Percentiles rank a stretch among this genome's conserved stretches.
phyloP scores from a whole-genome alignment of 2,329 filamentous ascomycete genomes.

The Nemania diffusa region DNA sequence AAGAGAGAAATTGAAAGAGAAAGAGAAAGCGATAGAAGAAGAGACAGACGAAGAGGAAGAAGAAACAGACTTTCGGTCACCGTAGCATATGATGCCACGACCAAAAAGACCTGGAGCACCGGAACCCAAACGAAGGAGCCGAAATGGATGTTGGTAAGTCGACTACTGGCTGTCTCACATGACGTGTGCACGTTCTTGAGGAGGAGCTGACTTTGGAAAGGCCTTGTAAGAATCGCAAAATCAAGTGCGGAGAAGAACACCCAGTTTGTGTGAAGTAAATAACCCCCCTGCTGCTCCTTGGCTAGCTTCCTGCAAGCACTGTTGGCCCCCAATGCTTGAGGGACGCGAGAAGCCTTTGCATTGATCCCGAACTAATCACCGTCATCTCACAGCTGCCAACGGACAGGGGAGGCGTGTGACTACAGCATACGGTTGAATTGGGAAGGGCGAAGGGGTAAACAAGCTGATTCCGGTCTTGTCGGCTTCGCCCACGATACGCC shows the following conservation, averaged over 20 bases:
- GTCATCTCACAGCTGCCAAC: constrained; percentile 67
- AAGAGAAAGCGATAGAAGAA: neutral
- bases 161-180: constrained; percentile 5
- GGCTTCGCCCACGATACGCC: constrained; percentile 45
- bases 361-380: constrained; percentile 34
- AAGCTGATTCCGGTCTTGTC: constrained; percentile 54
- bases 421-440: constrained; percentile 85
- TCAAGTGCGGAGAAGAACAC: constrained; percentile 84
- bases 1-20: constrained; percentile 9
- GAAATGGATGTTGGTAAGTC: constrained; percentile 59
- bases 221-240: constrained; percentile 82
- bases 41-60: neutral
- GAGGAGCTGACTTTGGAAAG: constrained; percentile 54
- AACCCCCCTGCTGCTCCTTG: constrained; percentile 18
- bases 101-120: constrained; percentile 56
- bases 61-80: constrained; percentile 7
- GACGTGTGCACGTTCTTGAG: constrained; percentile 11
- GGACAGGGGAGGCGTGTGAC: constrained; percentile 78
- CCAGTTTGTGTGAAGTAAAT: constrained; percentile 73
- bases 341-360: constrained; percentile 5
- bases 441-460: constrained; percentile 76
- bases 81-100: constrained; percentile 54
- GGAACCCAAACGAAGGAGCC: constrained; percentile 58
- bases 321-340: constrained; percentile 11
- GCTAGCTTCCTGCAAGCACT: constrained; percentile 23